Evolutionary conservation across 1,284 basidiomycete genomes (phyloP), one percentile per base, ranked within the genome.

Genomic region (Moesziomyces sp.): DNA sequence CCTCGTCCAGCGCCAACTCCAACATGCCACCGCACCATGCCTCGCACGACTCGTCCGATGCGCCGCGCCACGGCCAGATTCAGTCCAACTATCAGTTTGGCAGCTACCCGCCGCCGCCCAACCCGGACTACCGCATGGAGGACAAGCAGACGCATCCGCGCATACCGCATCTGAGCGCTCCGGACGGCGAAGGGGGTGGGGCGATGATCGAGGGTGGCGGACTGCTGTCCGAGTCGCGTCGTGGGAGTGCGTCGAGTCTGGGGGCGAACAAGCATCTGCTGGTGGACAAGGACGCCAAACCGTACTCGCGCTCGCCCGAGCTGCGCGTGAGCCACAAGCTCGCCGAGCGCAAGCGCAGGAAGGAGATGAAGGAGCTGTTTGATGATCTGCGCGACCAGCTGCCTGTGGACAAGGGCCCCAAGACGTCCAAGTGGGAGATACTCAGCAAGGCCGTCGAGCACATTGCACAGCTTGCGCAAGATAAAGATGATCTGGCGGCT

Each of bases 291-390:
- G 80, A 80, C 30, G 59, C 71, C 28, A 81, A 79, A 24, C 82
- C 82, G 0, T 83, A 83, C 72, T 73, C 67, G 44, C 78, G 82
- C 21, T 74, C 72, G 10, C 82, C 82, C 19, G 82, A 82, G 48
- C 72, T 83, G 26, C 58, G 81, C 4, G 80, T 82, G 18, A 81
- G 74, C 49, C 82, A 83, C 75, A 83, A 83, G 74, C 68, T 83
- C 9, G 82, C 82, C 7, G 82, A 83, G 53, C 66, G 82, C 24
- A 83, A 83, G 63, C 52, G 82, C 24, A 58, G 82, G 8, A 81
- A 79, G 55, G 82, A 83, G 59, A 83, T 83, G 82, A 83, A 83
- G 67, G 81, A 83, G 53, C 68, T 83, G 19, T 83, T 83, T 59
- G 82, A 83, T 35, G 82, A 83, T 43, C 65, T 83, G 23, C 63